phyloP scores from a whole-genome alignment of 805 yeast species.

The Scheffersomyces ergatensis region DNA sequence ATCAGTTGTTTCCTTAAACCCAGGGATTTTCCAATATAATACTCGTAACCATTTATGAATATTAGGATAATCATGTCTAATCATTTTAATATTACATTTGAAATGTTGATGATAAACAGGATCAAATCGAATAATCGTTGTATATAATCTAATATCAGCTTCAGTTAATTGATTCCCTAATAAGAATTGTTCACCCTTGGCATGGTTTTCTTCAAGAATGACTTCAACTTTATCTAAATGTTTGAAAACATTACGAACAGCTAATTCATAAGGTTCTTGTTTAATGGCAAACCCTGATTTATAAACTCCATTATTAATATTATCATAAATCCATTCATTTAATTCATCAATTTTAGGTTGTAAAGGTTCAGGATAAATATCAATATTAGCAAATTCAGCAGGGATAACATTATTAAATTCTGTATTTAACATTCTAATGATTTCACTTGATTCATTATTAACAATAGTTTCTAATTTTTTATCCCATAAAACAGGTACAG shows the following conservation, averaged over 20 bases:
- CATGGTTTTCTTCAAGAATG: conserved; percentile 47
- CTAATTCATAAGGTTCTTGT: conserved; percentile 77
- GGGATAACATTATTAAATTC: conserved; percentile 65
- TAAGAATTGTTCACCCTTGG: conserved; percentile 35
- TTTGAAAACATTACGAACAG: conserved; percentile 60
- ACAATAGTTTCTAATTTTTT: conserved; percentile 79
- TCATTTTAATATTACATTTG: conserved; percentile 83
- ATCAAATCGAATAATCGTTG: conserved; percentile 89
- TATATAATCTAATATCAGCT: conserved; percentile 83
- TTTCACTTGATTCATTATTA: conserved; percentile 87
- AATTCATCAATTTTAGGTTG: conserved; percentile 65
- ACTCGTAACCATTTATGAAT: conserved; percentile 78
- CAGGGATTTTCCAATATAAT: conserved; percentile 75
- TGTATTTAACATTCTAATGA: conserved; percentile 77
- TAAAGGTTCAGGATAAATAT: conserved; percentile 61
- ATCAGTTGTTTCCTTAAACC: conserved; percentile 74
- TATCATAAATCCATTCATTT: conserved; percentile 79
- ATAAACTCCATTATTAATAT: conserved; percentile 90
- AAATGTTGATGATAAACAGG: conserved; percentile 94
- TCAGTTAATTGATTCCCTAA: conserved; percentile 74
- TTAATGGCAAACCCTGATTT: conserved; percentile 86
- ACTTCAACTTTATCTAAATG: conserved; percentile 70
- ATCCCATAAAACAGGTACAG: conserved; percentile 95
- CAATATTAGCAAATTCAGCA: conserved; percentile 45
- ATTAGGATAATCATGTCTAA: conserved; percentile 75